Conservation (phyloP, 495 filamentous ascomycete species). For the Neurospora sp. region DNA sequence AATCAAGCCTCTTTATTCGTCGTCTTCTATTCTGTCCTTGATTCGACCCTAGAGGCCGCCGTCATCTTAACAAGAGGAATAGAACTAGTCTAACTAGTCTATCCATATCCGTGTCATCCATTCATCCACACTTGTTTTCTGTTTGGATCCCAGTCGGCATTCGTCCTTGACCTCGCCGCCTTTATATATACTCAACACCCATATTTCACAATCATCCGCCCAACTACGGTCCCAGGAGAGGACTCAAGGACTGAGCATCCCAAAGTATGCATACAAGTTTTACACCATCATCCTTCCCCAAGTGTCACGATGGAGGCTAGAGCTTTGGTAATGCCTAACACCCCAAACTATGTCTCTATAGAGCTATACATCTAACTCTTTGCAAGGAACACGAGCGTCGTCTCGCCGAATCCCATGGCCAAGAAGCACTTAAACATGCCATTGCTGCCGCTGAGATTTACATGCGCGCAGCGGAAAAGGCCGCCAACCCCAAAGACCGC, state of each 20-base stretch:
- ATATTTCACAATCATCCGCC: background rate
- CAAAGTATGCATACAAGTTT: conserved; percentile 2
- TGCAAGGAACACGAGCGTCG: conserved; percentile 51
- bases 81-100: background rate
- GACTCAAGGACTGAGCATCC: background rate
- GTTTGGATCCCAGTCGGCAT: background rate
- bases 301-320: conserved; percentile 18
- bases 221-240: background rate
- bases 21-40: background rate
- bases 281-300: background rate
- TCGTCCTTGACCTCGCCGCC: background rate
- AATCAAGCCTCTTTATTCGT: background rate
- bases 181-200: background rate
- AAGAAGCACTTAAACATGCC: conserved; percentile 60
- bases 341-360: background rate
- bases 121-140: background rate
- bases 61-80: background rate
- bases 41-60: background rate
- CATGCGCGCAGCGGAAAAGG: conserved; percentile 57
- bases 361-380: conserved; percentile 17
- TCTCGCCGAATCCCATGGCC: conserved; percentile 43
- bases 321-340: conserved; percentile 6
- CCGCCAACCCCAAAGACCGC: conserved; percentile 44
- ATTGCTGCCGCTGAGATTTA: conserved; percentile 68
- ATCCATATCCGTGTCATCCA: background rate